Conservation (phyloP, 1,284 basidiomycete genomes). For the Phellinidium pouzarii region DNA sequence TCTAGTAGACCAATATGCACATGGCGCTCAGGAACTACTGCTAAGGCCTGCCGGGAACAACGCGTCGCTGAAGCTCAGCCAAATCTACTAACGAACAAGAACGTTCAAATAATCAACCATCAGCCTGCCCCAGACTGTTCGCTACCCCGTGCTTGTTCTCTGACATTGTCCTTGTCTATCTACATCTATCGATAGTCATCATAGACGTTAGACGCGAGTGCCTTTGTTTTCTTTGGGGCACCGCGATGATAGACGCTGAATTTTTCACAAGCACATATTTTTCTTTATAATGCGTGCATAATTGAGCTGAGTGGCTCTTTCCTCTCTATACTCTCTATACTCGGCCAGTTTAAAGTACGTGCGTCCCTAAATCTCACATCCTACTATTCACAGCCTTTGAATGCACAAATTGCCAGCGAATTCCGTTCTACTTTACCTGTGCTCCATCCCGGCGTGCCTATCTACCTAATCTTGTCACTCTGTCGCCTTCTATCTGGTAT, state of each 20-base stretch:
- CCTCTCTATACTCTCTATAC: too few relatives aligned
- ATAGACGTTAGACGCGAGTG: neutral
- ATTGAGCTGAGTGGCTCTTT: neutral
- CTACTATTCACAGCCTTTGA: too few relatives aligned
- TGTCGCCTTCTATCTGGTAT: too few relatives aligned
- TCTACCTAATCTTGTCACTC: neutral
- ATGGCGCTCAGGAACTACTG: neutral
- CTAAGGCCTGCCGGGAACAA: neutral
- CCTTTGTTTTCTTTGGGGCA: neutral
- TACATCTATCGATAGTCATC: neutral
- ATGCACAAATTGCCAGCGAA: too few relatives aligned
- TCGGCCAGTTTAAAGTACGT: neutral
- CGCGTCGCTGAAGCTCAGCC: too few relatives aligned
- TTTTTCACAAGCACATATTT: too few relatives aligned
- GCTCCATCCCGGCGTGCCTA: neutral
- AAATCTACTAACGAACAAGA: neutral
- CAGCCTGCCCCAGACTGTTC: constrained; percentile 1
- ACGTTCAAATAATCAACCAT: too few relatives aligned
- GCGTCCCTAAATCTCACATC: neutral
- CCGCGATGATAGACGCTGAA: too few relatives aligned
- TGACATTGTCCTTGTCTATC: neutral
- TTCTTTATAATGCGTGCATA: too few relatives aligned
- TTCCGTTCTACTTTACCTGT: too few relatives aligned
- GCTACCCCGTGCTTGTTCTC: constrained; percentile 7
- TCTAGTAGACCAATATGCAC: too few relatives aligned